Base-by-base conservation (phyloP, 257 asterid species). In the Linderniella brevidens region DNA sequence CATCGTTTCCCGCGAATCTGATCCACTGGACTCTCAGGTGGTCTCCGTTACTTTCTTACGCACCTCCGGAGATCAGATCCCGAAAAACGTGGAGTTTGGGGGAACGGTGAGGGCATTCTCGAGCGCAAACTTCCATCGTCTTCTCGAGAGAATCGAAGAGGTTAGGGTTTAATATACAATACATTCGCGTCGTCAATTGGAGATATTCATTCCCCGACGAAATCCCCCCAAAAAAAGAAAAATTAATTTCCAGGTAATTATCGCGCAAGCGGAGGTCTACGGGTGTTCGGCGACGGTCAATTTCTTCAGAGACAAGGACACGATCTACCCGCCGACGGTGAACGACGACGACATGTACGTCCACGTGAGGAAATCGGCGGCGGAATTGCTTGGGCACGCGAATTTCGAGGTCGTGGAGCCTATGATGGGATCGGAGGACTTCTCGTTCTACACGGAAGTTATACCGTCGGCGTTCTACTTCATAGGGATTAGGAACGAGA, bases 41-140 rank as follows among this genome's bases (percentile, higher is more conserved):
- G 83, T 83, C 54, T 83, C 97, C 0, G 93, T 87, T 37, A 77
- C 97, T 16, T 83, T 70, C 58, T 54, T 87, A 25, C 32, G 32
- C 62, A 62, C 70, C 32, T 6, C 6, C 32, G 32, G 62, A 42
- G 79, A 65, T 48, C 51, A 15, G 7, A 54, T 54, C 46, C 67
- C 86, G n/a, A 65, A 63, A 36, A 45, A 50, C 35, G 79, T 83
- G 4, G 74, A 58, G 11, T 74, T 87, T 32, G 69, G 86, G 16
- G 95, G 97, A 53, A 87, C 97, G 18, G 62, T 87, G 58, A 72
- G 95, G 64, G 93, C 97, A 4, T 83, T 87, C 55, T 83, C 97
- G 3, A 77, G 48, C 50, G 36, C 69, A 37, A 80, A 61, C 64
- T 78, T 87, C 64, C 57, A 69, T 37, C 81, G 58, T 11, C 82